Base-by-base conservation (phyloP, 2,329 filamentous ascomycete genomes). In the Pyrenochaeta sp. region DNA sequence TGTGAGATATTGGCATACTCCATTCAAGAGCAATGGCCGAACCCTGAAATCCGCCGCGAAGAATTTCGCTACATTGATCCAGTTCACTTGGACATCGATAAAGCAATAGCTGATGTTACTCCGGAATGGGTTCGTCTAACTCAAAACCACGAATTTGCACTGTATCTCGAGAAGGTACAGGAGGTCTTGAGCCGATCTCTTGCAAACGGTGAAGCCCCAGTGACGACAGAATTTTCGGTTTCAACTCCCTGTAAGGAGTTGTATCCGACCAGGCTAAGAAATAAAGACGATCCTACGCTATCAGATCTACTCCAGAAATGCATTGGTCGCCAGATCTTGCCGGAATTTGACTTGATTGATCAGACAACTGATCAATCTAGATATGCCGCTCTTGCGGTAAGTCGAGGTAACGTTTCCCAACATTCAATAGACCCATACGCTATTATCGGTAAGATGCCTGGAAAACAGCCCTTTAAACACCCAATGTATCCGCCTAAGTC, bases 111-210 rank as follows among this genome's bases (percentile, higher is more conserved):
- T 0, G 60, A 66, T 0, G 64, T 86, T 12, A 56, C 61, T 0
- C 75, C 75, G 0, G 79, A 84, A 45, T 87, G 83, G 83, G 56
- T 68, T 4, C 76, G 79, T 0, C 60, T 84, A 0, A 78, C 74
- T n/a, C 72, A 78, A 4, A 87, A 87, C 39, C 54, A 75, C 9
- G 74, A 82, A 23, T 72, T 86, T 0, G 77, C 73, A 0, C 36
- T 65, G 0, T 80, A 85, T 57, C 53, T 85, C 0, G 49, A 71
- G 9, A 37, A 75, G 21, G 77, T 83, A 0, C 82, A 86, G 46
- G 5, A 40, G 0, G 58, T 82, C 7, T 30, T 59, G 17, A 41
- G 9, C 15, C 42, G 47, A 10, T 30, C 35, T 2, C 7, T 54
- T 64, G n/a, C 30, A 14, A 39, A 9, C 18, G 20, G 11, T 17